phyloP scores from a whole-genome alignment of 2,329 filamentous ascomycete species.

The Tricladium varicosporioides region DNA sequence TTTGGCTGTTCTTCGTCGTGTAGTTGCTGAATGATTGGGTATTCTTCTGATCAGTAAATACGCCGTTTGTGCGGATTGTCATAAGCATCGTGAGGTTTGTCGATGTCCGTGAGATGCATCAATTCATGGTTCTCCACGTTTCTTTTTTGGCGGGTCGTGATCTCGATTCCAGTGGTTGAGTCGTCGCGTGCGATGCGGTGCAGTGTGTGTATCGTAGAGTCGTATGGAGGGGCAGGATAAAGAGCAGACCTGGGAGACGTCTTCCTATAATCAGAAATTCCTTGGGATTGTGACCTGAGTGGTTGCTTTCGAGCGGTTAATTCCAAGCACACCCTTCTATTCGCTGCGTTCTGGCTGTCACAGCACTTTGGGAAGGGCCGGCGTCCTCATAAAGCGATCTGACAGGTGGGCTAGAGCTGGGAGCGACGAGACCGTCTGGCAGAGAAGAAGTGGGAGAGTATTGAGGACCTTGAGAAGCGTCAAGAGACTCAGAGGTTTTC shows the following conservation, averaged over 20 bases:
- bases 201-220: slow-evolving; percentile 14
- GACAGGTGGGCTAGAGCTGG: background rate
- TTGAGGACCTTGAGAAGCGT: background rate
- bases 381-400: slow-evolving; percentile 1
- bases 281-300: slow-evolving; percentile 23
- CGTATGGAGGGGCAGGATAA: slow-evolving; percentile 24
- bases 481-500: background rate
- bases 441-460: background rate
- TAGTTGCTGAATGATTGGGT: slow-evolving; percentile 25
- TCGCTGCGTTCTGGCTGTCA: slow-evolving; percentile 20
- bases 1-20: slow-evolving; percentile 13
- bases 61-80: slow-evolving; percentile 38
- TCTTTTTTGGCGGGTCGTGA: slow-evolving; percentile 9
- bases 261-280: slow-evolving; percentile 22
- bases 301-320: slow-evolving; percentile 23
- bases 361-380: slow-evolving; percentile 12
- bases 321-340: slow-evolving; percentile 11
- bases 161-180: slow-evolving; percentile 3
- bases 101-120: slow-evolving; percentile 10
- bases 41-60: slow-evolving; percentile 31
- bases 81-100: slow-evolving; percentile 50
- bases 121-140: slow-evolving; percentile 23
- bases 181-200: slow-evolving; percentile 14
- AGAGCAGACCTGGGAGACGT: slow-evolving; percentile 1
- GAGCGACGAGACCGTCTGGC: background rate